A percentile compares a stretch with the other conserved stretches of the same genome.
These are phyloP conservation scores for Cordyceps militaris DNA, from an alignment of 2,329 filamentous ascomycete genomes.

Conservation along the genomic window DNA sequence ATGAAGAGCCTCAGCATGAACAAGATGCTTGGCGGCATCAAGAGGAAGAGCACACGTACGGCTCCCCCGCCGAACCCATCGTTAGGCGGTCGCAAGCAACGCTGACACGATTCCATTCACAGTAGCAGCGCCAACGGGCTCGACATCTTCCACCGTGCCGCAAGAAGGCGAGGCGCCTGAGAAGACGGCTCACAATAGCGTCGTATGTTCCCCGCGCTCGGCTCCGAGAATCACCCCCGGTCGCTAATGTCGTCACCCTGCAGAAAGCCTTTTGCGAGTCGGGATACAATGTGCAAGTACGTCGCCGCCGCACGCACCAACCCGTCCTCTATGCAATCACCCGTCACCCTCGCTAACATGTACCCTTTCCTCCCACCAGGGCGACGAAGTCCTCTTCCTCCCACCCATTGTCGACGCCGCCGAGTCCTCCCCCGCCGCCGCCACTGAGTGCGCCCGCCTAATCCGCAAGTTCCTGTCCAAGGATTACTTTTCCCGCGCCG, in stretches of 20 bases:
- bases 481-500: slow-evolving; percentile 57
- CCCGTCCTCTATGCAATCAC: too few species aligned
- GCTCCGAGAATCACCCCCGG: neutral
- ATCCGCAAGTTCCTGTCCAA: slow-evolving; percentile 78
- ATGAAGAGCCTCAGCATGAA: slow-evolving; percentile 50
- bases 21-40: slow-evolving; percentile 50
- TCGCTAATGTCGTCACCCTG: slow-evolving; percentile 5
- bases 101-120: slow-evolving; percentile 1
- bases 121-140: neutral
- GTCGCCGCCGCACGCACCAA: slow-evolving; percentile 24
- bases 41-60: slow-evolving; percentile 35
- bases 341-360: neutral
- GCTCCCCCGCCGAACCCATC: neutral
- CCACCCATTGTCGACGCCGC: slow-evolving; percentile 90
- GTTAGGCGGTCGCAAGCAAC: neutral
- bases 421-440: slow-evolving; percentile 83
- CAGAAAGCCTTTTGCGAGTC: slow-evolving; percentile 80
- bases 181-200: slow-evolving; percentile 55
- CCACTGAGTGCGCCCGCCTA: slow-evolving; percentile 69
- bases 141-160: neutral
- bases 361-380: slow-evolving; percentile 36
- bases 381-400: slow-evolving; percentile 85
- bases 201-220: slow-evolving; percentile 42
- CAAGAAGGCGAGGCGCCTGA: slow-evolving; percentile 53
- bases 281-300: slow-evolving; percentile 50